Base-by-base conservation (phyloP, 106 monocot genomes). In the Acorus gramineus region DNA sequence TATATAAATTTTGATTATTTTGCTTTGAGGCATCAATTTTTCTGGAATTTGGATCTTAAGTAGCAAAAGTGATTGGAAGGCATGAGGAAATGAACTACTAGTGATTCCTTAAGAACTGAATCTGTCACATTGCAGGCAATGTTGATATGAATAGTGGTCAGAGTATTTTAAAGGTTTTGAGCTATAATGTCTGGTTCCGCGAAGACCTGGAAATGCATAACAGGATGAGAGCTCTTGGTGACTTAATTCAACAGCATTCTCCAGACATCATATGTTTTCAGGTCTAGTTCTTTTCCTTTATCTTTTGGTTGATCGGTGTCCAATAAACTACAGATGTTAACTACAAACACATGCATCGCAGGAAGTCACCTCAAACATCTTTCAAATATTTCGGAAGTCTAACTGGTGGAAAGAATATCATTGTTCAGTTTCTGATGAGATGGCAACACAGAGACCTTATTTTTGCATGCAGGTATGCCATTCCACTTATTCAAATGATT, bases 131-230 rank as follows among this genome's bases (percentile, higher is more conserved):
- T 28, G 28, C 28, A 28, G 28, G 28, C 0, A 28, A 28, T 28
- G 28, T 28, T 28, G 28, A 28, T 28, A 28, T 28, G 28, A 28
- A 28, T 28, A 28, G 1, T 28, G 28, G 28, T 6, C 59, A 59
- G 7, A 47, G 56, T 9, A 54, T 47, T 2, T 45, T 82, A 7
- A 95, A 79, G 60, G 59, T 95, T 65, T 69, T 95, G 73, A 95
- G 75, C 65, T 95, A 90, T 55, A 95, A 95, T 74, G 82, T 95
- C 2, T 95, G 94, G 94, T 95, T 95, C 57, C 90, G 82, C 57
- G 95, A 96, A 65, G 95, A 96, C 55, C 61, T 96, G 72, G 87
- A 96, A 70, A 57, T 90, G 61, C 6, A 51, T 47, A 77, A 69
- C 70, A 82, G 95, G 77, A 96, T 96, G 90, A 65, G 87, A 78